Conservation (phyloP, 129 eudicot genomes). For the Saposhnikovia divaricata region DNA sequence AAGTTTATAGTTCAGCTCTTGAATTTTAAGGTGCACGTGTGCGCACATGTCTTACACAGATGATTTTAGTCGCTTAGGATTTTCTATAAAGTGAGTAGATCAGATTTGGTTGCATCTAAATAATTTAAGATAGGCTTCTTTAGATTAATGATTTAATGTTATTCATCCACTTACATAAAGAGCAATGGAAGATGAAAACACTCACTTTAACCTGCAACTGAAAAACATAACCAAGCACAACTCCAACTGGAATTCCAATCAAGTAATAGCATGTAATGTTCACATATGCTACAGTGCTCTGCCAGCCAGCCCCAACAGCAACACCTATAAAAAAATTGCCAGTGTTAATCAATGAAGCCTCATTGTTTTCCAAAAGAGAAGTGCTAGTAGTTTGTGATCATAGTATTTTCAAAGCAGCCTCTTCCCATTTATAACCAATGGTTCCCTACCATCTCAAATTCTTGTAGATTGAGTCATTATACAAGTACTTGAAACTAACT, state of each 20-base stretch:
- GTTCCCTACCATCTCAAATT: too few relatives aligned
- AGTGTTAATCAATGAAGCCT: neutral
- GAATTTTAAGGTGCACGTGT: neutral
- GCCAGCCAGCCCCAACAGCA: conserved; percentile 48
- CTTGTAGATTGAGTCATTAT: neutral
- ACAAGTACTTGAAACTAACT: neutral
- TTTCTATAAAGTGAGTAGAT: too few relatives aligned
- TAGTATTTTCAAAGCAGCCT: too few relatives aligned
- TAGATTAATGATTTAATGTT: neutral
- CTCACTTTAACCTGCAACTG: conserved; percentile 37
- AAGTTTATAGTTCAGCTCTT: neutral
- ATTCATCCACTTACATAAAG: too few relatives aligned
- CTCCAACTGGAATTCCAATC: conserved; percentile 36
- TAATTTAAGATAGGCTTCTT: neutral
- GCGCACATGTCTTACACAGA: neutral
- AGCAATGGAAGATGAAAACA: neutral
- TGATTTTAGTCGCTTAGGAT: neutral
- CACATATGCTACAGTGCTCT: conserved; percentile 34
- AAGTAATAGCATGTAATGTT: conserved; percentile 40
- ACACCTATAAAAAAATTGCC: conserved; percentile 24
- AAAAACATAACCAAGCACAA: conserved; percentile 32
- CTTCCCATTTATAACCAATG: too few relatives aligned
- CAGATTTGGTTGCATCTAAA: too few relatives aligned
- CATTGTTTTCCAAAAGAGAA: neutral
- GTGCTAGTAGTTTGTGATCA: too few relatives aligned